Conservation (phyloP, 257 asterid species). For the Scutellaria galericulata region DNA sequence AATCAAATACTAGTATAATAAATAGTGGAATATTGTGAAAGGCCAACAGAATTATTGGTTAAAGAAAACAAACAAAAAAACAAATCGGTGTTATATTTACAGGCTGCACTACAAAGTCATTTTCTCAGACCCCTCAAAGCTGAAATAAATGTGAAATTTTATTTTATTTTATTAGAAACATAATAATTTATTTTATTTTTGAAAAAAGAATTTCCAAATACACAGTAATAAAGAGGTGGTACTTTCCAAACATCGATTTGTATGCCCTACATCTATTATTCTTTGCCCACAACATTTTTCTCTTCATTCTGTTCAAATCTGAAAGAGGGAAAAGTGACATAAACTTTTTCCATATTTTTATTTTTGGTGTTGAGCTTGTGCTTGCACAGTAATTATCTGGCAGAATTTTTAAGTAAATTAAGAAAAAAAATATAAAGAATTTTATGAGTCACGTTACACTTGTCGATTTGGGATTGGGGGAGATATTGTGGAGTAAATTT, state of each 20-base stretch:
- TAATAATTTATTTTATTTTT: too few species aligned
- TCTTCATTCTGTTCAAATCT: slow-evolving; percentile 33
- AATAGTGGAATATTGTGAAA: slow-evolving; percentile 32
- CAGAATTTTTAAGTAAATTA: too few species aligned
- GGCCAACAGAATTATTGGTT: slow-evolving; percentile 32
- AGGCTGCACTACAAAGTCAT: slow-evolving; percentile 39
- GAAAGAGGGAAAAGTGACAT: neutral
- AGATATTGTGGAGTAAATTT: too few species aligned
- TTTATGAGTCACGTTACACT: too few species aligned
- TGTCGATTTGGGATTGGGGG: too few species aligned
- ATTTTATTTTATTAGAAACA: too few species aligned
- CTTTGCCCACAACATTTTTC: slow-evolving; percentile 31
- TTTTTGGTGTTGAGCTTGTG: neutral
- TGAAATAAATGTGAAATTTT: neutral
- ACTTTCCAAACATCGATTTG: slow-evolving; percentile 37
- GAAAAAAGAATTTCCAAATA: neutral
- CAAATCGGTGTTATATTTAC: slow-evolving; percentile 40
- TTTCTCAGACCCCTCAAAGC: slow-evolving; percentile 46
- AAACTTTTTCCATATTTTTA: neutral
- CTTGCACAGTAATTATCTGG: neutral
- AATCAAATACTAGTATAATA: neutral
- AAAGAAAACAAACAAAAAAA: slow-evolving; percentile 36
- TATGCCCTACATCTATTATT: slow-evolving; percentile 35
- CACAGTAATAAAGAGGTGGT: slow-evolving; percentile 28
- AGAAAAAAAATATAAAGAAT: too few species aligned